Base-by-base conservation (phyloP, 2,329 filamentous ascomycete genomes). In the Phaeoacremonium minimum region DNA sequence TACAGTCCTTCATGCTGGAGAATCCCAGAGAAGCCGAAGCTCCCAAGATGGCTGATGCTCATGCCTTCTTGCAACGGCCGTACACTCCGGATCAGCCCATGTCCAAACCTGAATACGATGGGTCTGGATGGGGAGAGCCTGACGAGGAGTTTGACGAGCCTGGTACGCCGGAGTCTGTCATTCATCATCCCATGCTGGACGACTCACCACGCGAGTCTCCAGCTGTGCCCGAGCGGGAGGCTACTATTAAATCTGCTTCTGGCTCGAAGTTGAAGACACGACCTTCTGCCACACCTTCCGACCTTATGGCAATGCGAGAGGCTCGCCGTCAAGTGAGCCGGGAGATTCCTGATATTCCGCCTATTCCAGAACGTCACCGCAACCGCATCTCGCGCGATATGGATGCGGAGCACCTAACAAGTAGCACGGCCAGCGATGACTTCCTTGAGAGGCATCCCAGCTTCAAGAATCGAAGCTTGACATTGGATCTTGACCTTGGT, bases 201-300 rank as follows among this genome's bases (percentile, higher is more conserved):
- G 64, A 71, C 7, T 66, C 72, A 8, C 53, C 58, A 11, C 37
- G 60, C 47, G 71, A 78, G 31, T 77, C 79, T 0, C 79, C 80
- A 3, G 71, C 71, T 22, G 79, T 97, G 40, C 89, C 91, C 2
- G 89, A 95, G 50, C 78, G 81, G 32, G 67, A 87, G 32, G 88
- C 91, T 5, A 96, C 91, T 0, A 90, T 97, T 63, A 93, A 91
- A 58, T 61, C 65, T 3, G 85, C 89, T 7, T 82, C 85, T 15
- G 87, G 88, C 7, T 87, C 87, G 9, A 88, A 83, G 58, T 73
- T 97, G 28, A 96, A 95, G 70, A 93, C 90, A 1, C 78, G 91
- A 20, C 80, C 88, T 13, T 96, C 91, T 3, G 80, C 88, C 28
- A 95, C 90, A 1, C 90, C 89, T 2, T 83, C 87, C 2, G 91